phyloP scores from a whole-genome alignment of 2,329 filamentous ascomycete genomes.

The Atkinsonella hypoxylon region DNA sequence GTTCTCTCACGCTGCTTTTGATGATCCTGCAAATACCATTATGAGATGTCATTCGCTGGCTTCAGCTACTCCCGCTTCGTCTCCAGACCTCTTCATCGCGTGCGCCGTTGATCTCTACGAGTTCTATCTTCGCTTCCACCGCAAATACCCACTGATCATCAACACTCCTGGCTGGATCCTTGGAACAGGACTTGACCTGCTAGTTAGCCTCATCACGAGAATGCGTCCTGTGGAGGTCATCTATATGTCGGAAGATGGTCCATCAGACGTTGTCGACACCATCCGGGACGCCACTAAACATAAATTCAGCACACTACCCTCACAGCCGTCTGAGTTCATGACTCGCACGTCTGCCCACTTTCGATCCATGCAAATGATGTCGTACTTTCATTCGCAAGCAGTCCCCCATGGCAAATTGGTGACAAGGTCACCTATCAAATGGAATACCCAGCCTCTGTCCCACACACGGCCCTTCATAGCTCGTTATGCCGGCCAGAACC shows the following conservation, averaged over 20 bases:
- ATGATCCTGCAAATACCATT: slow-evolving; percentile 23
- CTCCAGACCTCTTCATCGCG: slow-evolving; percentile 53
- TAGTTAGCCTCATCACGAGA: slow-evolving; percentile 42
- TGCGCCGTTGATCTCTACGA: slow-evolving; percentile 52
- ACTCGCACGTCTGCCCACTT: slow-evolving; percentile 53
- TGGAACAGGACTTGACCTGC: slow-evolving; percentile 54
- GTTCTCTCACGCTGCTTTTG: slow-evolving; percentile 45
- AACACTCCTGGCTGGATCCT: slow-evolving; percentile 68
- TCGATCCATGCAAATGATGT: slow-evolving; percentile 65
- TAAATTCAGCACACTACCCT: slow-evolving; percentile 41
- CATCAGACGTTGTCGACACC: slow-evolving; percentile 41
- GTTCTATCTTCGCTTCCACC: slow-evolving; percentile 37
- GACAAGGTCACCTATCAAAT: slow-evolving; percentile 21
- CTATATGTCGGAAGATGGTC: slow-evolving; percentile 56
- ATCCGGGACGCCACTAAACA: slow-evolving; percentile 33
- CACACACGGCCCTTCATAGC: slow-evolving; percentile 49
- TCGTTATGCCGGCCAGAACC: slow-evolving; percentile 36
- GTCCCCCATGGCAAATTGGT: background rate
- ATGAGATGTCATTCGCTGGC: slow-evolving; percentile 56
- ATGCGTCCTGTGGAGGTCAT: slow-evolving; percentile 49
- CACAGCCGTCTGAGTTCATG: slow-evolving; percentile 42
- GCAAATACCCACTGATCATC: slow-evolving; percentile 48
- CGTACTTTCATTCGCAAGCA: slow-evolving; percentile 56
- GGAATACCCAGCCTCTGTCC: slow-evolving; percentile 44
- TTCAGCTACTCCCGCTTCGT: slow-evolving; percentile 50